These are phyloP conservation scores for Entomortierella lignicola DNA, from an alignment of 192 early-diverging fungal species.

Conservation along the genomic window DNA sequence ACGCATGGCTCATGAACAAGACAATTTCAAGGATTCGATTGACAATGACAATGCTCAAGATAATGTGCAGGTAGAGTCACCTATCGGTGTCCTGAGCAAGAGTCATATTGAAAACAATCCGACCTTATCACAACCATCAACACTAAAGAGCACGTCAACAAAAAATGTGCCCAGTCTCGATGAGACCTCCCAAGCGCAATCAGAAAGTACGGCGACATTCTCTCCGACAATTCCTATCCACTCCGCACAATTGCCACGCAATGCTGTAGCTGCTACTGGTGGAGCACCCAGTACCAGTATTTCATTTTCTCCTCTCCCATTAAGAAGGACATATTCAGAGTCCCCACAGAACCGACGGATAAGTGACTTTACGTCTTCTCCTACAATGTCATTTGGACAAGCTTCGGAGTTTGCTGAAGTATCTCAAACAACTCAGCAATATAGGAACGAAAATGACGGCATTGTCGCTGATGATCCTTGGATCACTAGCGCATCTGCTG, in stretches of 20 bases:
- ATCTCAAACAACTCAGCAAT: background rate
- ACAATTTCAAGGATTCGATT: constrained; percentile 1
- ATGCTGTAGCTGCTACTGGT: constrained; percentile 1
- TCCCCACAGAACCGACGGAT: constrained; percentile 3
- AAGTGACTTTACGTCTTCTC: constrained; percentile 20
- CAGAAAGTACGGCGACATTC: background rate
- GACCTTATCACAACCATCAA: too few species aligned
- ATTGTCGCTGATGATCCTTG: background rate
- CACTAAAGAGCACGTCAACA: too few species aligned
- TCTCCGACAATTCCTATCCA: constrained; percentile 12
- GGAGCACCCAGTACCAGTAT: constrained; percentile 1
- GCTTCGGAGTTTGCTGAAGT: constrained; percentile 14
- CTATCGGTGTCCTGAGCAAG: too few species aligned
- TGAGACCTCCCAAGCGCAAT: background rate
- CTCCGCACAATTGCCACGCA: constrained; percentile 4
- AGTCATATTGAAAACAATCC: too few species aligned
- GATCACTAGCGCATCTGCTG: background rate
- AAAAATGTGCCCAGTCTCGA: too few species aligned
- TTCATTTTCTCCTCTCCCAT: constrained; percentile 16
- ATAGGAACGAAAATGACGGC: background rate
- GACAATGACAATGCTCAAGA: background rate
- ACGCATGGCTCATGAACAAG: constrained; percentile 19
- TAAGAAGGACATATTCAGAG: constrained; percentile 10
- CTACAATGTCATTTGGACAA: constrained; percentile 22
- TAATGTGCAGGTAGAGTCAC: too few species aligned